Conservation (phyloP, 2,329 filamentous ascomycete species). For the Macroventuria anomochaeta region DNA sequence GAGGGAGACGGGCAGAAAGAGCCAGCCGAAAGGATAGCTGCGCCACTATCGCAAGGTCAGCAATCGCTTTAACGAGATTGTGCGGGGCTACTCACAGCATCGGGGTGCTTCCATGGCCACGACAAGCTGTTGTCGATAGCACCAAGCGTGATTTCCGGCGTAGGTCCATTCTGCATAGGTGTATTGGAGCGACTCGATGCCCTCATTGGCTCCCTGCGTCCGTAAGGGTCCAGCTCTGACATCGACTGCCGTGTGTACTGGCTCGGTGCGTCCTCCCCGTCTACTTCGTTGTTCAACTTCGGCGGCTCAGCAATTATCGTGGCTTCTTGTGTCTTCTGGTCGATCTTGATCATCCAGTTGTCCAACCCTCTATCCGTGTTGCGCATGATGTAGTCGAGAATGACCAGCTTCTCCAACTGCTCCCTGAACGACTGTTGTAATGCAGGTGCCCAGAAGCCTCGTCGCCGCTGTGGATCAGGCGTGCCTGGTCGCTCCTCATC, state of each 20-base stretch:
- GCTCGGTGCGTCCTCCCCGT: constrained; percentile 52
- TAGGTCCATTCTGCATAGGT: constrained; percentile 58
- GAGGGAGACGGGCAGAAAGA: constrained; percentile 93
- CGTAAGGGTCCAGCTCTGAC: constrained; percentile 67
- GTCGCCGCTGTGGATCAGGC: constrained; percentile 46
- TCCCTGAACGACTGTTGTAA: constrained; percentile 93
- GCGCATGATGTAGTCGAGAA: constrained; percentile 98
- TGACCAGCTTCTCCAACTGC: constrained; percentile 94
- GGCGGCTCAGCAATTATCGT: constrained; percentile 87
- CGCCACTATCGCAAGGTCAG: constrained; percentile 61
- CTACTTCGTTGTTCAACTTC: constrained; percentile 60
- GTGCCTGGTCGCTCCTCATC: constrained; percentile 54
- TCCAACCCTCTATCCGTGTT: constrained; percentile 96
- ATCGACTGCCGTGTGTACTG: constrained; percentile 69
- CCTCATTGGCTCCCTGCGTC: constrained; percentile 83
- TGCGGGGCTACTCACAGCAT: constrained; percentile 66
- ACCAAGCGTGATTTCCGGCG: constrained; percentile 75
- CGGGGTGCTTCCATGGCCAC: constrained; percentile 99
- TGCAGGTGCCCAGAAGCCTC: constrained; percentile 84
- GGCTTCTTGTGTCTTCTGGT: constrained; percentile 81
- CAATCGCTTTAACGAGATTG: neutral
- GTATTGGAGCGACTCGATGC: constrained; percentile 66
- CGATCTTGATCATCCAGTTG: constrained; percentile 99
- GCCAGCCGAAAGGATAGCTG: constrained; percentile 97
- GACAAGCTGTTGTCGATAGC: constrained; percentile 98